phyloP scores from a whole-genome alignment of 208 protist genomes.

The Leishmania martiniquensis region DNA sequence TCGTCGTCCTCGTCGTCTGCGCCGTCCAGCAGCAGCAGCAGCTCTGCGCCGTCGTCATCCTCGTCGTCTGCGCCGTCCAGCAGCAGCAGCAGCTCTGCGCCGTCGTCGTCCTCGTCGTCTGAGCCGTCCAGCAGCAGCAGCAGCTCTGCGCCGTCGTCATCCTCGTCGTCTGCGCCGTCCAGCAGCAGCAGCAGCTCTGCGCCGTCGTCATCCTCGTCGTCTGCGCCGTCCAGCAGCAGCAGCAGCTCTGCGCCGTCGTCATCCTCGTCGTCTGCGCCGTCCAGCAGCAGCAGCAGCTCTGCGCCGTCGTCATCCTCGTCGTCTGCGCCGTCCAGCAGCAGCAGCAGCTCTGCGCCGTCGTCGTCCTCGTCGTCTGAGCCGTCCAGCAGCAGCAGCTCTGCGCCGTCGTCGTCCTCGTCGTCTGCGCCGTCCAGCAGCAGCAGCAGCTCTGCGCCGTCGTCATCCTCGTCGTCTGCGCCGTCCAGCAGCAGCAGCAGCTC shows the following conservation, averaged over 20 bases:
- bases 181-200: neutral
- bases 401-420: slow-evolving; percentile 1
- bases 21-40: neutral
- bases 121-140: neutral
- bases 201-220: neutral
- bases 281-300: neutral
- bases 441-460: neutral
- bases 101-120: neutral
- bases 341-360: neutral
- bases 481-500: slow-evolving; percentile 1
- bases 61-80: neutral
- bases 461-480: neutral
- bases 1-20: neutral
- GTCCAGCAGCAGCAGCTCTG: neutral
- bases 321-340: neutral
- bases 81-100: neutral
- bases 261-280: neutral
- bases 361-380: neutral
- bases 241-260: neutral
- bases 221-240: neutral
- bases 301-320: neutral
- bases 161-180: neutral
- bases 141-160: neutral
- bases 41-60: neutral
- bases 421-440: neutral